phyloP scores from a whole-genome alignment of 2,329 filamentous ascomycete species.

The Hypoxylon sp. region DNA sequence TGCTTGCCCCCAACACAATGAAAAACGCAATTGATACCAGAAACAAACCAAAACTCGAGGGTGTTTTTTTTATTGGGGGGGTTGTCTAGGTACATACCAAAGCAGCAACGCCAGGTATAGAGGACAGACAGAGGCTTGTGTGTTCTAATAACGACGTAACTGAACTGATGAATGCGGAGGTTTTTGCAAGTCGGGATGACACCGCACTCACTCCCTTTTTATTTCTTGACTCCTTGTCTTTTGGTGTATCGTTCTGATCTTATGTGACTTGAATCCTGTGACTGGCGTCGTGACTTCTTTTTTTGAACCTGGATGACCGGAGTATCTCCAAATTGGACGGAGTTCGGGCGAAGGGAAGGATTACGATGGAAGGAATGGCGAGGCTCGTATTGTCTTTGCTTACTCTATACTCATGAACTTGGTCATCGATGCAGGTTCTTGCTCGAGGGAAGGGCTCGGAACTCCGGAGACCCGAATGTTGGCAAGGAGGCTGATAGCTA shows the following conservation, averaged over 20 bases:
- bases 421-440: background rate
- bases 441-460: background rate
- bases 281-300: background rate
- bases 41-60: background rate
- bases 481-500: background rate
- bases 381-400: background rate
- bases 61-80: conserved; percentile 3
- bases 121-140: background rate
- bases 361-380: conserved; percentile 1
- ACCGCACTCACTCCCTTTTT: conserved; percentile 9
- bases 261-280: background rate
- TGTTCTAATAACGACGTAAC: conserved; percentile 14
- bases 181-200: conserved; percentile 1
- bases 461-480: background rate
- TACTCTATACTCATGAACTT: background rate
- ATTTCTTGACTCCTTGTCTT: background rate
- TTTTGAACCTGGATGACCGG: conserved; percentile 17
- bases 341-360: conserved; percentile 36
- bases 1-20: conserved; percentile 16
- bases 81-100: background rate
- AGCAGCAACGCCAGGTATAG: conserved; percentile 2
- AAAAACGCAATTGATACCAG: background rate
- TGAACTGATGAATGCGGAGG: conserved; percentile 15
- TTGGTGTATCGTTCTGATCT: background rate
- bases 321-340: conserved; percentile 26